A percentile compares a stretch with the other conserved stretches of the same genome.
Evolutionary conservation across 1,139 yeast species (phyloP).

Genomic region (Protomyces gravidus): DNA sequence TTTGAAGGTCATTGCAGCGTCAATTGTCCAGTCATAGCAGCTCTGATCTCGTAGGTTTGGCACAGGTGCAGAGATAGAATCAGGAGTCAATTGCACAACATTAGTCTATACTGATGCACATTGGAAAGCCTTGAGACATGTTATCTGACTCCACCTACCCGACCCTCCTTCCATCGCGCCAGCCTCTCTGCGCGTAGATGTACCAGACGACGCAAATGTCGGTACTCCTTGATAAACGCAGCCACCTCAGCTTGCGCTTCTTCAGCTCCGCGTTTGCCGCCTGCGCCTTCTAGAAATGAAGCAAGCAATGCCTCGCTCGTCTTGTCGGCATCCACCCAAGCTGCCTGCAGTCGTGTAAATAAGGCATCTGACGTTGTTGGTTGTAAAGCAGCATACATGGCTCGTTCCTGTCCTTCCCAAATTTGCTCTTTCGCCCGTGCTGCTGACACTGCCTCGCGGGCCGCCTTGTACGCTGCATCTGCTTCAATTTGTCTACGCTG

Average conservation of each 20-base stretch:
- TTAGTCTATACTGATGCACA: too few relatives aligned
- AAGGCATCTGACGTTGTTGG: slow-evolving; percentile 42
- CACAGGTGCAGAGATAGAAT: too few relatives aligned
- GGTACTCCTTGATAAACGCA: slow-evolving; percentile 48
- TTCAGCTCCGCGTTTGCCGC: slow-evolving; percentile 30
- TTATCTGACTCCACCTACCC: slow-evolving; percentile 55
- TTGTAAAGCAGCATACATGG: slow-evolving; percentile 45
- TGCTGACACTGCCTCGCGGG: slow-evolving; percentile 18
- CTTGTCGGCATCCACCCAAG: slow-evolving; percentile 40
- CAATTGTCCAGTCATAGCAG: too few relatives aligned
- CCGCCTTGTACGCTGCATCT: neutral
- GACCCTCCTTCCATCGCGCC: slow-evolving; percentile 61
- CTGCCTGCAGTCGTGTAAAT: slow-evolving; percentile 38
- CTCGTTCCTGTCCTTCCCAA: slow-evolving; percentile 41
- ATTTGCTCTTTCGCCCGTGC: slow-evolving; percentile 36
- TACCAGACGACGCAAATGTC: slow-evolving; percentile 47
- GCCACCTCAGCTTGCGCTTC: slow-evolving; percentile 33
- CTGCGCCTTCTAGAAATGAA: slow-evolving; percentile 40
- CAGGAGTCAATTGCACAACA: too few relatives aligned
- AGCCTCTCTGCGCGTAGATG: slow-evolving; percentile 58
- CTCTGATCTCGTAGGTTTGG: too few relatives aligned
- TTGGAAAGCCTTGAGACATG: too few relatives aligned
- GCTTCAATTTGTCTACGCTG: slow-evolving; percentile 10
- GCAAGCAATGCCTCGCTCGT: slow-evolving; percentile 41
- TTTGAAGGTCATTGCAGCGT: neutral